Base-by-base conservation (phyloP, 306 rosid genomes). In the Lathyrus tuberosus region DNA sequence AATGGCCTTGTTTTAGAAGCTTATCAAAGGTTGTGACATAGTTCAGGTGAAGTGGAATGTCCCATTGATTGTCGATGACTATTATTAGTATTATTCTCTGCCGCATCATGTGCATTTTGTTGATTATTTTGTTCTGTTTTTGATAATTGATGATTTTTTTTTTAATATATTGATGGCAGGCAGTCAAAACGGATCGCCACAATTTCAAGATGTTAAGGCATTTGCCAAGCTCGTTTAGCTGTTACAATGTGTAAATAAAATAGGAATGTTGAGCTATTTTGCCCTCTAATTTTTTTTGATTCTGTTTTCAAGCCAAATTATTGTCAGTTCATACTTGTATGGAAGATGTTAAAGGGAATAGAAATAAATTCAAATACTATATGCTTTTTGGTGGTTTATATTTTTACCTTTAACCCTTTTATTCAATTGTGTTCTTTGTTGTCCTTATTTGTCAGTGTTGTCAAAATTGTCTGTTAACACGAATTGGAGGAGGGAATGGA, bases 201-300 rank as follows among this genome's bases (percentile, higher is more conserved):
- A 80, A 74, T 79, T 76, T 82, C 82, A 78, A 76, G 89, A 64
- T 84, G 92, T 83, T 78, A 80, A 80, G 90, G 80, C 72, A 79
- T 71, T 71, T 77, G 75, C 82, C 66, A 81, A 85, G 86, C 65
- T 66, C 84, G 17, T 75, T 74, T 76, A 77, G 84, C 69, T 31
- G 56, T 75, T 77, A 62, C 83, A 81, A 81, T 58, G 7, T 90
- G 96, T 88, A 88, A 81, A 90, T 90, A 83, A 78, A 73, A 72
- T 87, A 86, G 91, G 86, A 79, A 84, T 80, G 63, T 74, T 78
- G 74, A 81, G 78, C 61, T 71, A 66, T 52, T 64, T 64, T 35
- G 41, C 33, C 42, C 51, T 38, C 12, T 30, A 73, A 56, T 46
- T 73, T 77, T 69, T 69, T 5, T 35, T 76, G 44, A 51, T 72